Evolutionary conservation across 305 asterid species (phyloP), one percentile per base, ranked within the genome.

Genomic region (Ajuga reptans): DNA sequence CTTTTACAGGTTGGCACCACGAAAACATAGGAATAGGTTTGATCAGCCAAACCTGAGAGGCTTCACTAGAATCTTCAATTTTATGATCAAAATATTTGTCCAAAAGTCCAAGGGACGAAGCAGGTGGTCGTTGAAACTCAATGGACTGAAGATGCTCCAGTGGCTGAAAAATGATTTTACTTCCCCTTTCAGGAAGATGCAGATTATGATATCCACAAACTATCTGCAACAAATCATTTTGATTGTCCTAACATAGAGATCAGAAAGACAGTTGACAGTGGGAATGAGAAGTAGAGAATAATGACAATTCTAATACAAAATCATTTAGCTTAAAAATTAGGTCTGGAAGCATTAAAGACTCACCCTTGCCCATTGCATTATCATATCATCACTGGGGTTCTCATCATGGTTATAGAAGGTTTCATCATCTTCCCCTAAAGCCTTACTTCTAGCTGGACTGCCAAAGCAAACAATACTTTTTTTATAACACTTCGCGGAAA

Each of bases 331-430:
- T 65, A 53, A 27, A 42, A 21, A 24, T 12, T 46, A 55, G 63
- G 34, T 29, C 33, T 36, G 21, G 63, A 11, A 54, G 43, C 14
- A 55, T 24, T 64, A 66, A 33, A 43, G 47, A 78, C 87, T 78
- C 70, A 87, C 98, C 81, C 77, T 85, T 58, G 95, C 96, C 96
- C 98, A 89, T 77, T 88, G 89, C 85, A 86, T 75, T 69, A 85
- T 79, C 55, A 77, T 50, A 53, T 85, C 88, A 72, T 81, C 84
- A 47, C 83, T 83, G 45, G 72, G 77, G 76, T 76, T 87, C 62
- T 77, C 84, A 24, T 82, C 87, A 18, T 78, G 80, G 77, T 75
- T 72, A 77, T 64, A 55, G 52, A 69, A 63, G 58, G 65, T 63
- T 72, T 77, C 91, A 61, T 77, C 91, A 11, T 81, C 92, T 46